Evolutionary conservation across 768 basidiomycete genomes (phyloP).

Genomic region (Symmetrospora coprosmae): DNA sequence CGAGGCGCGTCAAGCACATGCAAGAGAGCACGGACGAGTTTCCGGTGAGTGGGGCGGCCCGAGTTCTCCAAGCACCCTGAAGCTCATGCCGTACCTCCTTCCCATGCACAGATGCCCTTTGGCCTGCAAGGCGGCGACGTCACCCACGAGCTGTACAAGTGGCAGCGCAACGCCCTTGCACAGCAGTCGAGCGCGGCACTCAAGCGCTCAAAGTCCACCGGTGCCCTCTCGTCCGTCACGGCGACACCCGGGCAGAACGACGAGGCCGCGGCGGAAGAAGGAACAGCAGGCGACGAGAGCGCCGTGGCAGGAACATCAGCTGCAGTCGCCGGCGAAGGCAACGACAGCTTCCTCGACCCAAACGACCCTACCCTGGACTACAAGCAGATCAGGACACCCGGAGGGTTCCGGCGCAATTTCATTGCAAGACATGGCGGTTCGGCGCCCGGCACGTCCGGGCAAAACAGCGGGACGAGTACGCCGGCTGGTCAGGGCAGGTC

Average conservation of each 20-base stretch:
- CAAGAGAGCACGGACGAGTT: slow-evolving; percentile 1
- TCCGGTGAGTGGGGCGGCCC: neutral
- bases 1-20: neutral
- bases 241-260: slow-evolving; percentile 10
- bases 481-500: neutral
- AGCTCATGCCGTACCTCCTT: slow-evolving; percentile 1
- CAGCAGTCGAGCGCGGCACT: neutral
- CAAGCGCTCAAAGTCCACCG: slow-evolving; percentile 9
- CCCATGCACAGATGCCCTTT: slow-evolving; percentile 15
- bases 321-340: too few species aligned
- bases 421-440: slow-evolving; percentile 24
- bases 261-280: slow-evolving; percentile 40
- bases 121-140: slow-evolving; percentile 22
- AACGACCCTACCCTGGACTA: slow-evolving; percentile 49
- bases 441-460: neutral
- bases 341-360: too few species aligned
- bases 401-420: slow-evolving; percentile 84
- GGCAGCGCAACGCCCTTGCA: slow-evolving; percentile 57
- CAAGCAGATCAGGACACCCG: slow-evolving; percentile 86
- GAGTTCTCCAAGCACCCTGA: neutral
- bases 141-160: slow-evolving; percentile 81
- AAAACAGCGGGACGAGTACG: neutral
- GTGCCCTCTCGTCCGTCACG: slow-evolving; percentile 20
- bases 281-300: slow-evolving; percentile 43
- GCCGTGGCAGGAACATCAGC: too few species aligned